Evolutionary conservation across 805 yeast genomes (phyloP).

Genomic region (Middelhovenomyces tepae): DNA sequence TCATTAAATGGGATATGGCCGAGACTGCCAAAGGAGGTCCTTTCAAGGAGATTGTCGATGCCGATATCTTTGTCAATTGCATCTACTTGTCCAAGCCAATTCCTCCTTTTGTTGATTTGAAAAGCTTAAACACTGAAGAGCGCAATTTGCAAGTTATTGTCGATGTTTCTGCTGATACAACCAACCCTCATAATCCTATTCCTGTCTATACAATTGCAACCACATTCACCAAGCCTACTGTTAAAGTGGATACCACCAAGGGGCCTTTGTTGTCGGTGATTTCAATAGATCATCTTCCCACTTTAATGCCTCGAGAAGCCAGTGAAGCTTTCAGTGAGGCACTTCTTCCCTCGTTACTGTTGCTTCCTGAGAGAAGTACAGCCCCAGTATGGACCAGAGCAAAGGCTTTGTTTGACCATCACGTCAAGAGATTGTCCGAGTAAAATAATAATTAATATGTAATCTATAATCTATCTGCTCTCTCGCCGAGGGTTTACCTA

Average conservation of each 20-base stretch:
- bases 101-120: slow-evolving; percentile 76
- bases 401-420: slow-evolving; percentile 70
- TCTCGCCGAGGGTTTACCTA: too few relatives aligned
- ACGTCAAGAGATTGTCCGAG: slow-evolving; percentile 56
- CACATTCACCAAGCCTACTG: slow-evolving; percentile 86
- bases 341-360: slow-evolving; percentile 79
- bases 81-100: slow-evolving; percentile 90
- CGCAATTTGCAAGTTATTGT: slow-evolving; percentile 88
- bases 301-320: slow-evolving; percentile 92
- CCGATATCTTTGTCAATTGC: slow-evolving; percentile 92
- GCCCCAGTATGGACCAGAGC: slow-evolving; percentile 94
- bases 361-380: slow-evolving; percentile 69
- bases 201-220: slow-evolving; percentile 91
- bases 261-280: slow-evolving; percentile 88
- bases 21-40: slow-evolving; percentile 98
- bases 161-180: slow-evolving; percentile 97
- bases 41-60: slow-evolving; percentile 75
- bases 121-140: slow-evolving; percentile 50
- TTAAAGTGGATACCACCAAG: slow-evolving; percentile 60
- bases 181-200: slow-evolving; percentile 96
- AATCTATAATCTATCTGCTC: too few relatives aligned
- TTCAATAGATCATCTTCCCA: slow-evolving; percentile 94
- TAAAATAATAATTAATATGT: slow-evolving; percentile 1
- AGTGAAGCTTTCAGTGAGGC: slow-evolving; percentile 86
- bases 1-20: slow-evolving; percentile 90